Evolutionary conservation across 352 stramenopile species (phyloP).

Genomic region (Pythium dissimile): DNA sequence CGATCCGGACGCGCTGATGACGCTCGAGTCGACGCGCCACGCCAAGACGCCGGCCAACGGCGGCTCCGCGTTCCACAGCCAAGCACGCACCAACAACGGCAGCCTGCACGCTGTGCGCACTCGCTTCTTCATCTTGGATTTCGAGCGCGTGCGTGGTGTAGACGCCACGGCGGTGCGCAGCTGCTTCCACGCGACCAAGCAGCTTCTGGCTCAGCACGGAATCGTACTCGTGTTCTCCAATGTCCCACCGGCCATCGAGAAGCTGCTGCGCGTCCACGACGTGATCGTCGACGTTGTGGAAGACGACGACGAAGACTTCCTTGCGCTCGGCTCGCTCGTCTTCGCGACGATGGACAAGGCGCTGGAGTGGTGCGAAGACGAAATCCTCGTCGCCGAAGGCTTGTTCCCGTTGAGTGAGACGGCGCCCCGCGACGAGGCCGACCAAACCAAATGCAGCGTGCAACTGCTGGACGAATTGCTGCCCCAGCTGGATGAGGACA

Average conservation of each 20-base stretch:
- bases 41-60: neutral
- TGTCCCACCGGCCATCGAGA: conserved; percentile 64
- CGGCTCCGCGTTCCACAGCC: conserved; percentile 7
- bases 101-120: conserved; percentile 69
- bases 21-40: conserved; percentile 49
- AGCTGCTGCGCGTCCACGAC: conserved; percentile 71
- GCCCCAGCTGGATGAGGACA: conserved; percentile 24
- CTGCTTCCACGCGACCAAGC: conserved; percentile 85
- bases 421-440: conserved; percentile 24
- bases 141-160: conserved; percentile 86
- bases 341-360: conserved; percentile 83
- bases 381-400: conserved; percentile 69
- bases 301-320: conserved; percentile 21
- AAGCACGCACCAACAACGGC: neutral
- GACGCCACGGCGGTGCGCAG: conserved; percentile 85
- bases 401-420: conserved; percentile 66
- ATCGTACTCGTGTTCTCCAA: conserved; percentile 75
- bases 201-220: conserved; percentile 72
- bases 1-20: conserved; percentile 47
- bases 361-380: conserved; percentile 85
- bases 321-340: conserved; percentile 49
- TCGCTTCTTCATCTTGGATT: conserved; percentile 87
- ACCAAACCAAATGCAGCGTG: conserved; percentile 32
- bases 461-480: conserved; percentile 72
- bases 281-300: conserved; percentile 61